Conservation (phyloP, 352 stramenopile genomes). For the Phytophthora melonis region DNA sequence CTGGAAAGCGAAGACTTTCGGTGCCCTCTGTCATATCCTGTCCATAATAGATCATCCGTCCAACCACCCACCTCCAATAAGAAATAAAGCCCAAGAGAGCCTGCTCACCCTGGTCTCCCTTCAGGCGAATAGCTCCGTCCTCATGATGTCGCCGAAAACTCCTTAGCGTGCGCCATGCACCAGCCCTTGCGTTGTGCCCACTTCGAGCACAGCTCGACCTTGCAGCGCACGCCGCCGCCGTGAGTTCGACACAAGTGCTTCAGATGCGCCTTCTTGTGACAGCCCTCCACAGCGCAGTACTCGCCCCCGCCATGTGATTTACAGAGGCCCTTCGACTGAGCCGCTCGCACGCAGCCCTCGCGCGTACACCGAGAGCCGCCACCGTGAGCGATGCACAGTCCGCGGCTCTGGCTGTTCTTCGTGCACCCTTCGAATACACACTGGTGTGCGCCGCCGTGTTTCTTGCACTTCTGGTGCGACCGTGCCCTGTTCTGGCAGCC, state of each 20-base stretch:
- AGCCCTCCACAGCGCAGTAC: conserved; percentile 84
- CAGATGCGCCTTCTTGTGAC: conserved; percentile 87
- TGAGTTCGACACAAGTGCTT: conserved; percentile 90
- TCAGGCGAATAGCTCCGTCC: conserved; percentile 19
- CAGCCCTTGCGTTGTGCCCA: conserved; percentile 90
- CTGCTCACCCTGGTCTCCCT: conserved; percentile 1
- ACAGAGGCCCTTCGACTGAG: conserved; percentile 88
- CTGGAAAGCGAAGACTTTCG: conserved; percentile 22
- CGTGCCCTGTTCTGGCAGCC: conserved; percentile 82
- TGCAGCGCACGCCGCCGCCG: conserved; percentile 85
- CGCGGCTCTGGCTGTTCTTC: conserved; percentile 91
- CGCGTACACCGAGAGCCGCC: conserved; percentile 83
- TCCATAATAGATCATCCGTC: conserved; percentile 40
- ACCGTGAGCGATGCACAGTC: conserved; percentile 86
- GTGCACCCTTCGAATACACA: conserved; percentile 86
- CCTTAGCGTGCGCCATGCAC: conserved; percentile 91
- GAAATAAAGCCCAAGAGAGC: conserved; percentile 30
- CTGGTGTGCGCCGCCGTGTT: conserved; percentile 87
- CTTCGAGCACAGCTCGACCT: conserved; percentile 82
- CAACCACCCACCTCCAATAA: conserved; percentile 33
- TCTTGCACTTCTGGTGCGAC: conserved; percentile 91
- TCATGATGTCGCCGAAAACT: conserved; percentile 55
- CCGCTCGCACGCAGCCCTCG: conserved; percentile 80
- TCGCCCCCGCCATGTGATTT: conserved; percentile 88
- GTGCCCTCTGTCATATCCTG: conserved; percentile 30